These are phyloP conservation scores for Zoysia pacifica DNA, from an alignment of 176 grass and related monocot species.

Conservation along the genomic window DNA sequence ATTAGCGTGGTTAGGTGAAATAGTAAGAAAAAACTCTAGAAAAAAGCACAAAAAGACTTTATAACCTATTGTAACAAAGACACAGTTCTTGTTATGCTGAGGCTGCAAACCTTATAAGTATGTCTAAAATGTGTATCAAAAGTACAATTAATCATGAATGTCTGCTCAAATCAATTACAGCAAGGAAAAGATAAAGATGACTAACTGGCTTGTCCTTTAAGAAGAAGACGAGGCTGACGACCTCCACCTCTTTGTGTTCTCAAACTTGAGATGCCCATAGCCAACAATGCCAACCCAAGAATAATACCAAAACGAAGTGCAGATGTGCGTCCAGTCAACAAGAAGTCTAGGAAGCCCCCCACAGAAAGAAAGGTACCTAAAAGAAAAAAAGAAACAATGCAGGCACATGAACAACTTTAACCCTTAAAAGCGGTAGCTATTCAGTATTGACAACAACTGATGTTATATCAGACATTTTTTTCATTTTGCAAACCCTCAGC, in stretches of 20 bases:
- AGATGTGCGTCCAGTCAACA: conserved; percentile 83
- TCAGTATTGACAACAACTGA: neutral
- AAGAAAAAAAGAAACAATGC: conserved; percentile 32
- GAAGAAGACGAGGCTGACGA: conserved; percentile 54
- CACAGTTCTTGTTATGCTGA: neutral
- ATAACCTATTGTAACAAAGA: neutral
- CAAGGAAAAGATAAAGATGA: conserved; percentile 41
- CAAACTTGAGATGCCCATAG: conserved; percentile 73
- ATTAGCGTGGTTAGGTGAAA: neutral
- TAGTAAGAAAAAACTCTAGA: neutral
- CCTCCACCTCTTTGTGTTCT: conserved; percentile 59
- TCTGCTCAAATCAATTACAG: neutral
- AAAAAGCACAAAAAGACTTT: neutral
- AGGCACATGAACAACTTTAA: conserved; percentile 21
- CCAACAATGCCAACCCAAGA: conserved; percentile 77
- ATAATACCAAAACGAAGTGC: conserved; percentile 88
- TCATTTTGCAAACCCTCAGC: neutral
- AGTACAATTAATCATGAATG: conserved; percentile 3
- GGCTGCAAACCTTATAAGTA: neutral
- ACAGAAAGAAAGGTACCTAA: conserved; percentile 79
- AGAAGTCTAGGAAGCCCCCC: conserved; percentile 81
- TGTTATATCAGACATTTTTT: neutral
- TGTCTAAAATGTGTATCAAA: neutral
- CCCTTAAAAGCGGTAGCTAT: neutral
- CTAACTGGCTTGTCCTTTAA: conserved; percentile 91